phyloP scores from a whole-genome alignment of 2,329 filamentous ascomycete species.

The Xylariaceae sp. region DNA sequence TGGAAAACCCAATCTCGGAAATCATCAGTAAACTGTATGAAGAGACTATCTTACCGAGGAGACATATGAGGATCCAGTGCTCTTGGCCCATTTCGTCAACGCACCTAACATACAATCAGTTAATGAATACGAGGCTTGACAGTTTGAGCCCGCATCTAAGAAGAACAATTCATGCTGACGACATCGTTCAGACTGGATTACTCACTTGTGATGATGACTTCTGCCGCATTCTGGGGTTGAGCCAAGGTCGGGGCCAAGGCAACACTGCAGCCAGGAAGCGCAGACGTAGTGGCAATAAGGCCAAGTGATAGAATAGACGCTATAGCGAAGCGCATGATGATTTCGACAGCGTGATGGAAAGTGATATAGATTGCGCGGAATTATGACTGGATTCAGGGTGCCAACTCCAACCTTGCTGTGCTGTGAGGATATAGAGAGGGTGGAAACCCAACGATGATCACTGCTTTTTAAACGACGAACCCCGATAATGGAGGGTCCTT shows the following conservation, averaged over 20 bases:
- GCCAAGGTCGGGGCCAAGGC: constrained; percentile 3
- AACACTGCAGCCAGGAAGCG: constrained; percentile 5
- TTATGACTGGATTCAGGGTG: background rate
- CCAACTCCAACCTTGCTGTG: too few relatives aligned
- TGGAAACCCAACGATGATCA: too few relatives aligned
- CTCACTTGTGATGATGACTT: constrained; percentile 11
- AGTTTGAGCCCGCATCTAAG: too few relatives aligned
- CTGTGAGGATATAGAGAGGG: background rate
- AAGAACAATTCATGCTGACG: background rate
- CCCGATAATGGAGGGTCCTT: too few relatives aligned
- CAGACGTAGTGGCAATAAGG: background rate
- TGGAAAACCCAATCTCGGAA: too few relatives aligned
- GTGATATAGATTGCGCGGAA: background rate
- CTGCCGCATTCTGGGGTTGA: constrained; percentile 8
- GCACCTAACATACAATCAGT: constrained; percentile 2
- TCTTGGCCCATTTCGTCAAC: constrained; percentile 8
- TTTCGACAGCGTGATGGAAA: background rate
- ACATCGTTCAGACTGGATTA: too few relatives aligned
- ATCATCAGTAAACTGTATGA: too few relatives aligned
- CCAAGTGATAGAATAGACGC: constrained; percentile 4
- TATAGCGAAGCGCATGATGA: constrained; percentile 10
- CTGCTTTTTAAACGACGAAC: too few relatives aligned
- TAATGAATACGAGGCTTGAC: background rate
- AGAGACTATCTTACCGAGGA: constrained; percentile 11
- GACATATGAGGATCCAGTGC: constrained; percentile 2